These are phyloP conservation scores for Mucuna pruriens DNA, from an alignment of 306 rosid genomes.

Conservation along the genomic window DNA sequence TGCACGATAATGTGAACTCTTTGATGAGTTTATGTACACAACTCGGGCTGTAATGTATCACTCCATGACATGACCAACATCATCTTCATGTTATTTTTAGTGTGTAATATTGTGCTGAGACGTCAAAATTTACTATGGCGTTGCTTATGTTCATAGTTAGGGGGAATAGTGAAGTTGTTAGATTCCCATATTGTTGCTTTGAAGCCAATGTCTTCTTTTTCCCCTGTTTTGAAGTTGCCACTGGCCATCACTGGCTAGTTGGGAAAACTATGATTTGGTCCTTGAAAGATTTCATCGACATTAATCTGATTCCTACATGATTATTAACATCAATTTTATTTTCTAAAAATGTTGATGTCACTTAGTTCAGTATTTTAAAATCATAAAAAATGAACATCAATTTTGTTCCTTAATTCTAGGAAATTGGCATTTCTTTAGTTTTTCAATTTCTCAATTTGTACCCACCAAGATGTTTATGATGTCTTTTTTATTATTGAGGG, in stretches of 20 bases:
- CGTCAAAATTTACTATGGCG: neutral
- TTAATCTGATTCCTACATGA: neutral
- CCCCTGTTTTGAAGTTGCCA: neutral
- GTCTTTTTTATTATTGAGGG: neutral
- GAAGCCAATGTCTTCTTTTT: neutral
- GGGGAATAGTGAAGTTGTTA: constrained; percentile 15
- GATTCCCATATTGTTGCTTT: neutral
- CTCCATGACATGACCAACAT: constrained; percentile 37
- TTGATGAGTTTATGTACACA: constrained; percentile 46
- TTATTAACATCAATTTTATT: neutral
- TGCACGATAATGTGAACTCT: constrained; percentile 81
- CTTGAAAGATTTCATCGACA: neutral
- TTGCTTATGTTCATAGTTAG: constrained; percentile 34
- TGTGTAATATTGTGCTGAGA: constrained; percentile 36
- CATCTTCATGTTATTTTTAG: constrained; percentile 36
- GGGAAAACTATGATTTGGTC: neutral
- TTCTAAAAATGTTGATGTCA: neutral
- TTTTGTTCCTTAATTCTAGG: neutral
- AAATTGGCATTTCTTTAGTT: neutral
- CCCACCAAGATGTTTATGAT: neutral
- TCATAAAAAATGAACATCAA: neutral
- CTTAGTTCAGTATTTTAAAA: neutral
- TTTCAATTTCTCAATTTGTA: neutral
- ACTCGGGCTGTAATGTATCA: constrained; percentile 43
- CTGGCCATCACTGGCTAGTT: neutral